A percentile compares a stretch with the other conserved stretches of the same genome.
phyloP scores from a whole-genome alignment of 1,284 basidiomycete genomes.

The Phylloporus sp. region DNA sequence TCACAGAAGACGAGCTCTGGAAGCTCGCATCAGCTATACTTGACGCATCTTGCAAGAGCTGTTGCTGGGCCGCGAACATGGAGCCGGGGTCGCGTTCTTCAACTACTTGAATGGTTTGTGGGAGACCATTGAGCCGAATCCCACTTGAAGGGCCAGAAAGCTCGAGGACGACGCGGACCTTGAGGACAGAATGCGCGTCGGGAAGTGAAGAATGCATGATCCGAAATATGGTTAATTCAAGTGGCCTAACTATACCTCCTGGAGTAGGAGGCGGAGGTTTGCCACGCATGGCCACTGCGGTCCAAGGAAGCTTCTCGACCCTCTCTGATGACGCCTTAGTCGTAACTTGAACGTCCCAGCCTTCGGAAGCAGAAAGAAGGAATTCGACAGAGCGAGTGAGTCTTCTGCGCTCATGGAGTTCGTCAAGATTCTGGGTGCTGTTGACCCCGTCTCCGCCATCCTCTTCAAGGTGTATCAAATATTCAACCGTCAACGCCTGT shows the following conservation, averaged over 20 bases:
- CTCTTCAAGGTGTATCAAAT: slow-evolving; percentile 81
- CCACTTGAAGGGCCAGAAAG: slow-evolving; percentile 77
- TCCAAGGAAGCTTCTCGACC: slow-evolving; percentile 79
- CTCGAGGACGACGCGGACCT: slow-evolving; percentile 81
- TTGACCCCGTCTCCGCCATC: slow-evolving; percentile 40
- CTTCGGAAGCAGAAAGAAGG: slow-evolving; percentile 74
- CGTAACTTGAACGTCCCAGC: slow-evolving; percentile 88
- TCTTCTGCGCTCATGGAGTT: slow-evolving; percentile 64
- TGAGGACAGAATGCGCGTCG: slow-evolving; percentile 77
- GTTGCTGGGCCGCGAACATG: slow-evolving; percentile 51
- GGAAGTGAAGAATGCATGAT: slow-evolving; percentile 74
- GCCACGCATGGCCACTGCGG: slow-evolving; percentile 63
- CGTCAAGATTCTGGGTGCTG: slow-evolving; percentile 55
- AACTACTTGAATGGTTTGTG: slow-evolving; percentile 65
- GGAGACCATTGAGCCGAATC: slow-evolving; percentile 83
- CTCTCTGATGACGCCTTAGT: slow-evolving; percentile 73
- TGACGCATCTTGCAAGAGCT: slow-evolving; percentile 70
- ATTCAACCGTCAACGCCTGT: slow-evolving; percentile 85
- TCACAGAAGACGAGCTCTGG: slow-evolving; percentile 59
- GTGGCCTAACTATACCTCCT: slow-evolving; percentile 39
- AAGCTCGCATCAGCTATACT: slow-evolving; percentile 73
- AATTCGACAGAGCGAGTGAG: slow-evolving; percentile 82
- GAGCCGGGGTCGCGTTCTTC: slow-evolving; percentile 70
- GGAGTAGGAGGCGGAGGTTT: slow-evolving; percentile 42
- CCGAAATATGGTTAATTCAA: slow-evolving; percentile 68